Percentiles rank a stretch among this genome's conserved stretches.
Conservation (phyloP, 352 stramenopile genomes). For the Pythium brassicae region DNA sequence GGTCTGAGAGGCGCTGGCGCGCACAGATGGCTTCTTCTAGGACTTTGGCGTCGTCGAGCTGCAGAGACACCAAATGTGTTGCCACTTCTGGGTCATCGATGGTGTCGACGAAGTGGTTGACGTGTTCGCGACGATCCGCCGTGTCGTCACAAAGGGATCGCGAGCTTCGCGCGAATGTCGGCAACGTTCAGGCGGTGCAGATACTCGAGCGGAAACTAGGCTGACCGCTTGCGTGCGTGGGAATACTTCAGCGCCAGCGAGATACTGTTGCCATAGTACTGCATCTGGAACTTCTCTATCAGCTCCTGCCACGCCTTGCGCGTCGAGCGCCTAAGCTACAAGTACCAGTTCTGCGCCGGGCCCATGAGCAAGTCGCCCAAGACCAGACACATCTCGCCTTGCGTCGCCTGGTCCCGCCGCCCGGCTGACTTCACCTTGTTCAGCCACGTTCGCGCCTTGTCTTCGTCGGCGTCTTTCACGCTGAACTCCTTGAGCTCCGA, state of each 20-base stretch:
- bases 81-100: constrained; percentile 8
- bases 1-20: neutral
- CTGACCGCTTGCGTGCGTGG: neutral
- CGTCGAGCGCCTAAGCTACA: neutral
- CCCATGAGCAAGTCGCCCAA: constrained; percentile 15
- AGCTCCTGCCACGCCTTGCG: constrained; percentile 7
- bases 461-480: constrained; percentile 7
- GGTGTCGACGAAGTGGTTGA: constrained; percentile 15
- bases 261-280: constrained; percentile 16
- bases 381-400: constrained; percentile 3
- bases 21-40: constrained; percentile 3
- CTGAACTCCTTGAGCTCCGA: constrained; percentile 14
- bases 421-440: constrained; percentile 8
- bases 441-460: constrained; percentile 12
- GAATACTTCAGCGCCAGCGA: constrained; percentile 13
- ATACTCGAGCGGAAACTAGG: constrained; percentile 7
- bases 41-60: neutral
- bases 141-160: constrained; percentile 2
- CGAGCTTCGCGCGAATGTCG: constrained; percentile 3
- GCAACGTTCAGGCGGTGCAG: constrained; percentile 6
- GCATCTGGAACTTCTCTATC: constrained; percentile 10
- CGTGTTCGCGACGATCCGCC: constrained; percentile 5
- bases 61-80: neutral
- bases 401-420: constrained; percentile 5
- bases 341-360: constrained; percentile 8